A percentile compares a stretch with the other conserved stretches of the same genome.
These are phyloP conservation scores for Erythrobasidium hasegawianum DNA, from an alignment of 1,284 basidiomycete species.

Conservation along the genomic window DNA sequence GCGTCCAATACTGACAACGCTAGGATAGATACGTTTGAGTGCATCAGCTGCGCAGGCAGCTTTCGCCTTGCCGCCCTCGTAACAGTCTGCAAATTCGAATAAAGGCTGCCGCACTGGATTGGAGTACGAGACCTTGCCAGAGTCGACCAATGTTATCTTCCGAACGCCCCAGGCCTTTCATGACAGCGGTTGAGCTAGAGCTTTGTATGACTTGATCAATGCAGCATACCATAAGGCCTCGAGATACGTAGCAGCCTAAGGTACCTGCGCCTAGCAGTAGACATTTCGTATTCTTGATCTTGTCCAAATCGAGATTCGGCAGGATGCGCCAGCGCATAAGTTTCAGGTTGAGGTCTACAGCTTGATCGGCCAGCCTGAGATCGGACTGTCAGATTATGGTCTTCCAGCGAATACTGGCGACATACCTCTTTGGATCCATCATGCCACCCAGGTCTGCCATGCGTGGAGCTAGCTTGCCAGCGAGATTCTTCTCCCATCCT, in stretches of 20 bases:
- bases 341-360: constrained; percentile 93
- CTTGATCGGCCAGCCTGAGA: constrained; percentile 85
- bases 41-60: constrained; percentile 85
- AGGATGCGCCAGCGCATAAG: constrained; percentile 97
- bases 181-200: too few species aligned
- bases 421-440: constrained; percentile 81
- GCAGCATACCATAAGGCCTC: constrained; percentile 71
- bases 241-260: constrained; percentile 89
- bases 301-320: constrained; percentile 81
- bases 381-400: too few species aligned
- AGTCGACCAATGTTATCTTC: constrained; percentile 89
- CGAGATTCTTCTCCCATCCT: constrained; percentile 89
- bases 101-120: constrained; percentile 95
- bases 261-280: constrained; percentile 91
- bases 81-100: constrained; percentile 89
- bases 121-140: constrained; percentile 84
- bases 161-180: constrained; percentile 90
- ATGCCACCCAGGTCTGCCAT: constrained; percentile 86
- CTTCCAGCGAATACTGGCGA: too few species aligned
- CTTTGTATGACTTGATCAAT: too few species aligned
- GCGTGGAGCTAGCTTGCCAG: constrained; percentile 80
- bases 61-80: constrained; percentile 90
- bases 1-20: too few species aligned
- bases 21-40: constrained; percentile 84
- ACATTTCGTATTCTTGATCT: constrained; percentile 72